Conservation (phyloP, 176 grass and related monocot genomes). For the Paspalum notatum region DNA sequence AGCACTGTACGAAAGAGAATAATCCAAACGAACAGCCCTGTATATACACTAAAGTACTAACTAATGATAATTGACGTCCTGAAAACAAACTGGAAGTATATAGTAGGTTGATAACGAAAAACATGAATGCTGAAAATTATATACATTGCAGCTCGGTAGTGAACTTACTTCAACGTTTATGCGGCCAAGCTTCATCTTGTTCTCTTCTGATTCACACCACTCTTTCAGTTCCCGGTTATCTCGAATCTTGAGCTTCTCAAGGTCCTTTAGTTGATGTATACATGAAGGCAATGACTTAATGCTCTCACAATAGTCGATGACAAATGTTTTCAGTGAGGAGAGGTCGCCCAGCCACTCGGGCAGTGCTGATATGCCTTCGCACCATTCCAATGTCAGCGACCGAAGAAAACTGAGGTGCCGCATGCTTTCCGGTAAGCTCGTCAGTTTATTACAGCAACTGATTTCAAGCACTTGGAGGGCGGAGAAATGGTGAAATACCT, state of each 20-base stretch:
- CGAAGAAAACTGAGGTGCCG: neutral
- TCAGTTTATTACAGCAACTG: fast-evolving
- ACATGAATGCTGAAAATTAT: too few relatives aligned
- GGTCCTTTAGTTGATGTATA: neutral
- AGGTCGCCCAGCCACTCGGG: neutral
- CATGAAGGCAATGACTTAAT: neutral
- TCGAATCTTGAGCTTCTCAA: fast-evolving
- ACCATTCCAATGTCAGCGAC: fast-evolving
- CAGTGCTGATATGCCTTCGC: neutral
- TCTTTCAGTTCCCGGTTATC: fast-evolving
- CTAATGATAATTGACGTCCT: too few relatives aligned
- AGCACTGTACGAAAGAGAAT: too few relatives aligned
- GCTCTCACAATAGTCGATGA: fast-evolving
- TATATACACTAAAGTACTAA: too few relatives aligned
- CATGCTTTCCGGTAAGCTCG: neutral
- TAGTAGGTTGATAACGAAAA: too few relatives aligned
- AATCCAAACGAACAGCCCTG: too few relatives aligned
- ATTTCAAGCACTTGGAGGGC: slow-evolving; percentile 10
- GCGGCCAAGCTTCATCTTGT: neutral
- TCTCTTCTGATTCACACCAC: slow-evolving; percentile 12
- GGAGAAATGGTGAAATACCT: neutral
- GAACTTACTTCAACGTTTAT: neutral
- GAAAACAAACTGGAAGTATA: too few relatives aligned
- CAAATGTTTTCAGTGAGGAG: neutral
- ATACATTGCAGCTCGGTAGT: too few relatives aligned